Conservation (phyloP, 139 green algal genomes). For the Desmodesmus armatus region DNA sequence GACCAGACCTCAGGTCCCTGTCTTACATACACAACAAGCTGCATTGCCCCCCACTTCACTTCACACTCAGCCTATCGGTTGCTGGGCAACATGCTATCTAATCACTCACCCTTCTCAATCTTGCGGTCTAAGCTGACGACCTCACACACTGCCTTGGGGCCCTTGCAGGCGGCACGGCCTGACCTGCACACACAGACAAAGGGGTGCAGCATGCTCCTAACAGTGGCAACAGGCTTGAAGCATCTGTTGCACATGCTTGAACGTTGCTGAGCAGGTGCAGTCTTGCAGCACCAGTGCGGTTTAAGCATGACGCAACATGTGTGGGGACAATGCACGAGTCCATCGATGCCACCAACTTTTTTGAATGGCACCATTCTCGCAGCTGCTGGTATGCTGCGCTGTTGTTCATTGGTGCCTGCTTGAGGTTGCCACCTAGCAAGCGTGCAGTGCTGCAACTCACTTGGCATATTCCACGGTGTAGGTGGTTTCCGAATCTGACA, state of each 20-base stretch:
- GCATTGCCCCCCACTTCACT: not conserved
- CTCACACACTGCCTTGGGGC: slow-evolving; percentile 4
- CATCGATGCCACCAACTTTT: no score
- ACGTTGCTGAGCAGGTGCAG: no score
- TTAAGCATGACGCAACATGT: no score
- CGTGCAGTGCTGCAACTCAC: no score
- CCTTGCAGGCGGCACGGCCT: slow-evolving; percentile 14
- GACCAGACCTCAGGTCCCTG: not conserved
- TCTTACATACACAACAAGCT: not conserved
- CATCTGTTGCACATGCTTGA: no score
- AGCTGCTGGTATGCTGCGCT: no score
- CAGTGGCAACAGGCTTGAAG: no score
- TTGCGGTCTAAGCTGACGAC: not conserved
- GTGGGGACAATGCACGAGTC: no score
- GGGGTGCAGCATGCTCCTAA: not conserved
- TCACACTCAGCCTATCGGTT: not conserved
- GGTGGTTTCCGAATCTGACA: slow-evolving; percentile 28
- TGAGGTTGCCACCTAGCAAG: no score
- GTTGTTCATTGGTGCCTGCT: no score
- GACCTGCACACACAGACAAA: slow-evolving; percentile 1
- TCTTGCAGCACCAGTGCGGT: no score
- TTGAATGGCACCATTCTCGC: no score
- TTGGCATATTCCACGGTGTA: slow-evolving; percentile 34
- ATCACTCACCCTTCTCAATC: slow-evolving; percentile 20
- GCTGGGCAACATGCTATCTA: not conserved